These are phyloP conservation scores for Wickerhamiella domercqiae DNA, from an alignment of 805 yeast genomes.

Conservation along the genomic window DNA sequence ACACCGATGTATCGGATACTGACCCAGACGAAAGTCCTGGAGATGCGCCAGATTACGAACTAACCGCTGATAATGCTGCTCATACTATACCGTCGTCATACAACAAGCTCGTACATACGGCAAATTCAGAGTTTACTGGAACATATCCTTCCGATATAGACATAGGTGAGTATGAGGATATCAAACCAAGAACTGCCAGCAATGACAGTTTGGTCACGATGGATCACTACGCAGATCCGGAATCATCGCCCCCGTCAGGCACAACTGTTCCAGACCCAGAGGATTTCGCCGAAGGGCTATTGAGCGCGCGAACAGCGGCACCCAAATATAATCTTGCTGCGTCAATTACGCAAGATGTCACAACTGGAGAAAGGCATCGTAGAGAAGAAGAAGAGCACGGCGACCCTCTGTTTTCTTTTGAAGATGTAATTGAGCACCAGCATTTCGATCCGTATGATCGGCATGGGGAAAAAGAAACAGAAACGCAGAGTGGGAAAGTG, in stretches of 20 bases:
- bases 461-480: too few species aligned
- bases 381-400: conserved; percentile 1
- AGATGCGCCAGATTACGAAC: not conserved
- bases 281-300: not conserved
- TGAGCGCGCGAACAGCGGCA: not conserved
- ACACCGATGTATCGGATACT: not conserved
- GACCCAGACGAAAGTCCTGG: not conserved
- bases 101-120: too few species aligned
- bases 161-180: too few species aligned
- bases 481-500: too few species aligned
- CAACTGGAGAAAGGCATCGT: conserved; percentile 1
- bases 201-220: too few species aligned
- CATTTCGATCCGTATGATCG: not conserved
- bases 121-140: too few species aligned
- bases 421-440: conserved; percentile 6
- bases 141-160: too few species aligned
- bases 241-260: not conserved
- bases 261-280: not conserved
- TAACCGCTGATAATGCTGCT: not conserved
- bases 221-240: too few species aligned
- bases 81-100: too few species aligned
- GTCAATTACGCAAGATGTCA: conserved; percentile 2
- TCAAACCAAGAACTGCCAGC: too few species aligned
- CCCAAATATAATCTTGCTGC: conserved; percentile 1
- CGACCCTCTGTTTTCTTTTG: conserved; percentile 6